Base-by-base conservation (phyloP, 1,139 yeast genomes). In the Debaryomyces robertsiae region DNA sequence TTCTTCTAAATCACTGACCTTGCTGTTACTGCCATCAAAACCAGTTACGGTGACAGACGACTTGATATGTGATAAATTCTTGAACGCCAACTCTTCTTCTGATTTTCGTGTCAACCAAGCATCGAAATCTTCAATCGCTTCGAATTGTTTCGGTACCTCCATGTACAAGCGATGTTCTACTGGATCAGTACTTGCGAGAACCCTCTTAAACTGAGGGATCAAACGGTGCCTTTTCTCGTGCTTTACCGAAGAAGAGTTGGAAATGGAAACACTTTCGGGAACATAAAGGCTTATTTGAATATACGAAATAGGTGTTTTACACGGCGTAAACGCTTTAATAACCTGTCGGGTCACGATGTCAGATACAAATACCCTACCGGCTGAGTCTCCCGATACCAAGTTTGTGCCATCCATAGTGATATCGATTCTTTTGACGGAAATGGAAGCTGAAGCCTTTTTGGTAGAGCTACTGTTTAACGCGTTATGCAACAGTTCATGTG, bases 291-390 rank as follows among this genome's bases (percentile, higher is more conserved):
- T 36, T 1, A 58, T 53, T 39, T 57, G 43, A 40, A 68, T 41
- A 55, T 49, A 48, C 48, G 69, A 50, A 48, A 69, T 57, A 46
- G 74, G 44, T 47, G 74, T 52, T 61, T 70, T 59, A 39, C 83
- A 69, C 17, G 81, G 78, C 41, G 82, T 80, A 47, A 85, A 71
- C 18, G 81, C 77, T 53, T 82, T 81, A 18, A 82, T 68, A 15
- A 86, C 82, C 65, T 93, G 98, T 53, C 80, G 79, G 1, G 96
- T 84, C 5, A 81, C 79, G 6, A 85, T 71, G 58, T 91, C 97
- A 54, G 86, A 75, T 0, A 84, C 75, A 39, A 77, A 75, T 1
- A 88, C 79, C 28, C 78, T 71, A 1, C 98, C 98, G 14, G 58
- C 57, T 0, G 73, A 63, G 57, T 88, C 95, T 16, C 97, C 98